These are phyloP conservation scores for Croton laevigatus DNA, from an alignment of 441 rosid species.

Conservation along the genomic window DNA sequence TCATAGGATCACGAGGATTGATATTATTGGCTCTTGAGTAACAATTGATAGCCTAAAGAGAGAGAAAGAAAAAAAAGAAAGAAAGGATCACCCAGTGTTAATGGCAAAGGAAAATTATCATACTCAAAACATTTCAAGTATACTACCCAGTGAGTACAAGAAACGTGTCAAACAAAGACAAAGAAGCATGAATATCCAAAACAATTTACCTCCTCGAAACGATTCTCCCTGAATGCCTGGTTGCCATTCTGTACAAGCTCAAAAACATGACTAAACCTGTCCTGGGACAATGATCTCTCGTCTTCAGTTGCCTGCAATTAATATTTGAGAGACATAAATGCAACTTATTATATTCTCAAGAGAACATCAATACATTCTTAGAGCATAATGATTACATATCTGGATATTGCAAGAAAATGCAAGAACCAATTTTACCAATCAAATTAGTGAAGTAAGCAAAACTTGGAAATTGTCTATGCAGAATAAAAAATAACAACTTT, in stretches of 20 bases:
- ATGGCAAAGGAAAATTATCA: not conserved
- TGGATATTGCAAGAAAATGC: not conserved
- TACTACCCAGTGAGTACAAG: not conserved
- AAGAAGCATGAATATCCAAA: slow-evolving; percentile 1
- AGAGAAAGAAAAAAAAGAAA: not conserved
- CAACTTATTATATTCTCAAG: not conserved
- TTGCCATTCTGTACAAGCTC: slow-evolving; percentile 67
- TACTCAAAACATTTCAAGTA: not conserved
- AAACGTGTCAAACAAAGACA: slow-evolving; percentile 3
- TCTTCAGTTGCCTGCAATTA: slow-evolving; percentile 60
- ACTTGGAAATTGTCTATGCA: not conserved
- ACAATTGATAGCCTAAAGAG: slow-evolving; percentile 59
- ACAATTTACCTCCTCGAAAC: slow-evolving; percentile 62
- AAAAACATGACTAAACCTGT: slow-evolving; percentile 50
- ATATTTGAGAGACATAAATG: slow-evolving; percentile 20
- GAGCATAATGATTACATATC: not conserved
- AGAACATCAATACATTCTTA: not conserved
- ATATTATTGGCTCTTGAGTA: slow-evolving; percentile 76
- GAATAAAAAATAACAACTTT: not conserved
- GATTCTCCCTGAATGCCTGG: slow-evolving; percentile 53
- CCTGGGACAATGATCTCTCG: slow-evolving; percentile 59
- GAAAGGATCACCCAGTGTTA: not conserved
- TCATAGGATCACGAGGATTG: slow-evolving; percentile 71
- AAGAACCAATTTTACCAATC: not conserved
- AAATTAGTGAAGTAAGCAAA: slow-evolving; percentile 1